Percentiles rank a stretch among this genome's conserved stretches.
Evolutionary conservation across 768 basidiomycete species (phyloP).

Genomic region (Russula earlei): DNA sequence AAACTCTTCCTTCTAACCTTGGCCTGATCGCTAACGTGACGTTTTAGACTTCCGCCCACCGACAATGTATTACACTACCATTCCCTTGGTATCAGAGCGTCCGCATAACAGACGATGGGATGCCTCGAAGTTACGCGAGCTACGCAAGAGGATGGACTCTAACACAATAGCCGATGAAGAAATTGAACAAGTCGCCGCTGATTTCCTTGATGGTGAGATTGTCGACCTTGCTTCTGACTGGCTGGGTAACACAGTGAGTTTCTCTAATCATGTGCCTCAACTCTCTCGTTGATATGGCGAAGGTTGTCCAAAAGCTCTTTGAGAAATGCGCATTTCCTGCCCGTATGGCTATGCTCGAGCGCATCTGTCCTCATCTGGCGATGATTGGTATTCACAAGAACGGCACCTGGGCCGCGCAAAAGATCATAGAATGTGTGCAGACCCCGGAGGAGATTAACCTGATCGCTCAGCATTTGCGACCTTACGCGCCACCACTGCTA

Average conservation of each 20-base stretch:
- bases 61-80: conserved; percentile 93
- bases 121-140: conserved; percentile 84
- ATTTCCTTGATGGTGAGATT: conserved; percentile 90
- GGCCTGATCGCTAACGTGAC: background rate
- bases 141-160: conserved; percentile 91
- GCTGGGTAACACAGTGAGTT: conserved; percentile 86
- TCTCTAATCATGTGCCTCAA: background rate
- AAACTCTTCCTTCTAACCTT: background rate
- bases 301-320: conserved; percentile 96
- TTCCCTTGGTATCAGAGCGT: conserved; percentile 82
- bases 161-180: conserved; percentile 76
- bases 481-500: conserved; percentile 88
- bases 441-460: conserved; percentile 78
- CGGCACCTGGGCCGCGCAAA: conserved; percentile 99
- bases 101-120: conserved; percentile 86
- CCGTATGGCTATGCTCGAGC: conserved; percentile 85
- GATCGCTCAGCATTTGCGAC: conserved; percentile 77
- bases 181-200: conserved; percentile 81
- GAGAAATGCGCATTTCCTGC: conserved; percentile 75
- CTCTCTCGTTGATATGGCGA: background rate
- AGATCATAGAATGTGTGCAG: conserved; percentile 93
- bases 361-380: conserved; percentile 86
- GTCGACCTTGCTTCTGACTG: conserved; percentile 95
- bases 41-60: conserved; percentile 78
- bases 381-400: conserved; percentile 99